Percentiles rank a stretch among this genome's conserved stretches.
Conservation (phyloP, 2,329 filamentous ascomycete species). For the Colletotrichum spaethianum region DNA sequence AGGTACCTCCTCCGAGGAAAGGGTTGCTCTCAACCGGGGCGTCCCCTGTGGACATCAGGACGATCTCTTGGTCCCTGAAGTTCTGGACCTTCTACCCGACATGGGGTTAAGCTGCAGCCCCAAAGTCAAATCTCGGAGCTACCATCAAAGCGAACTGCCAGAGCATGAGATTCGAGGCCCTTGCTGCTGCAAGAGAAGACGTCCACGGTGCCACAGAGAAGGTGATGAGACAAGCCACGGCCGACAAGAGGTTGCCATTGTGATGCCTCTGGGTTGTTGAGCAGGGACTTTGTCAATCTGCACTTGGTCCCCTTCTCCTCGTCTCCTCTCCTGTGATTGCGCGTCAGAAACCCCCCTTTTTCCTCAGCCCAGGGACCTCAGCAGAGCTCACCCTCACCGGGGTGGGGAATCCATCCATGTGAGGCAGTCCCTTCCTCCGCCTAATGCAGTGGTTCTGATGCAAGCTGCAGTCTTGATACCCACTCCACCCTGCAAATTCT, state of each 20-base stretch:
- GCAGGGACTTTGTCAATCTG: background rate
- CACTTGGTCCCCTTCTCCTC: background rate
- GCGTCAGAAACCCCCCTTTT: background rate
- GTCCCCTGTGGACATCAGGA: constrained; percentile 16
- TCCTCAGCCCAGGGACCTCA: background rate
- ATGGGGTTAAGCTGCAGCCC: constrained; percentile 34
- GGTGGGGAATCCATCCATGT: constrained; percentile 1
- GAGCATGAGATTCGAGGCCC: constrained; percentile 16
- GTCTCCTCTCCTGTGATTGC: background rate
- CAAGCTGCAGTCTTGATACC: background rate
- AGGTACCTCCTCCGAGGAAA: constrained; percentile 3
- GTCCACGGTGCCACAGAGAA: constrained; percentile 1
- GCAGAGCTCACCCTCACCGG: constrained; percentile 3
- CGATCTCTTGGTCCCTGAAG: constrained; percentile 39
- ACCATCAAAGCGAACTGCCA: constrained; percentile 17
- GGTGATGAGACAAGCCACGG: constrained; percentile 8
- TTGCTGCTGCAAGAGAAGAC: constrained; percentile 23
- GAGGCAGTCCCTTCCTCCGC: background rate
- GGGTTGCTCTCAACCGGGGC: constrained; percentile 4
- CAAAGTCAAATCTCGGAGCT: constrained; percentile 24
- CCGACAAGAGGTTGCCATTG: background rate
- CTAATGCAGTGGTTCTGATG: background rate
- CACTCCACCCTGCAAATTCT: background rate
- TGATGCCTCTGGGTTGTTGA: background rate
- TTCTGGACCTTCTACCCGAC: constrained; percentile 31